Conservation (phyloP, 768 basidiomycete genomes). For the Phlebiopsis flavidoalba region DNA sequence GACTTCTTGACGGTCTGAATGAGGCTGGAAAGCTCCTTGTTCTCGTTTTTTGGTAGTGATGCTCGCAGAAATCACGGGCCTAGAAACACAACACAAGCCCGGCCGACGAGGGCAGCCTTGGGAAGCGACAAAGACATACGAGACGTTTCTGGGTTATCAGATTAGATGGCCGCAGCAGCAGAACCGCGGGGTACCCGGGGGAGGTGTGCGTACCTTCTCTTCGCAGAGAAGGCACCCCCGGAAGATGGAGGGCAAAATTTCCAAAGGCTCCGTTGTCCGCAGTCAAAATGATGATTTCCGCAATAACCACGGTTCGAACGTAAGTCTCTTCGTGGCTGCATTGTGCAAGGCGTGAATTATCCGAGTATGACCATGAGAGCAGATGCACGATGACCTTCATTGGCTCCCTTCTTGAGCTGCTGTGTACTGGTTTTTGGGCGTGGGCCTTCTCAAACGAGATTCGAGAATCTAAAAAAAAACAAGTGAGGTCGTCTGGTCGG, state of each 20-base stretch:
- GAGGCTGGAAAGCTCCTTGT: conserved; percentile 84
- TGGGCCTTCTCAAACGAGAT: conserved; percentile 91
- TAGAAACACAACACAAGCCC: conserved; percentile 93
- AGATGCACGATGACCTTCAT: conserved; percentile 72
- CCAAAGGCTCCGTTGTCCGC: conserved; percentile 96
- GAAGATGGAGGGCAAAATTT: conserved; percentile 96
- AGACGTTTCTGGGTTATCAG: conserved; percentile 69
- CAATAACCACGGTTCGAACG: conserved; percentile 95
- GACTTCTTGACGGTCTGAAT: conserved; percentile 81
- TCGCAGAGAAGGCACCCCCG: conserved; percentile 96
- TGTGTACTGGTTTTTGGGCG: conserved; percentile 98
- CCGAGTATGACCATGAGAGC: neutral
- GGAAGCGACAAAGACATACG: conserved; percentile 93
- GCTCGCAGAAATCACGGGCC: conserved; percentile 92
- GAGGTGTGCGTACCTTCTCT: conserved; percentile 68
- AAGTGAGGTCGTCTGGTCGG: neutral
- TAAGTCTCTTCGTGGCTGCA: conserved; percentile 94
- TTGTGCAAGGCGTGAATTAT: neutral
- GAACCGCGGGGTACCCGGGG: too few species aligned
- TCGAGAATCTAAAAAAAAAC: conserved; percentile 72
- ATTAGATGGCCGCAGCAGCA: neutral
- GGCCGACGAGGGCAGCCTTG: conserved; percentile 92
- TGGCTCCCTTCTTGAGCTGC: conserved; percentile 98
- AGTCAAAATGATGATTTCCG: conserved; percentile 96
- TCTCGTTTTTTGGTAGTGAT: conserved; percentile 97